Evolutionary conservation across 1,284 basidiomycete species (phyloP), one percentile per base, ranked within the genome.

Genomic region (Ceratobasidium papillatum): DNA sequence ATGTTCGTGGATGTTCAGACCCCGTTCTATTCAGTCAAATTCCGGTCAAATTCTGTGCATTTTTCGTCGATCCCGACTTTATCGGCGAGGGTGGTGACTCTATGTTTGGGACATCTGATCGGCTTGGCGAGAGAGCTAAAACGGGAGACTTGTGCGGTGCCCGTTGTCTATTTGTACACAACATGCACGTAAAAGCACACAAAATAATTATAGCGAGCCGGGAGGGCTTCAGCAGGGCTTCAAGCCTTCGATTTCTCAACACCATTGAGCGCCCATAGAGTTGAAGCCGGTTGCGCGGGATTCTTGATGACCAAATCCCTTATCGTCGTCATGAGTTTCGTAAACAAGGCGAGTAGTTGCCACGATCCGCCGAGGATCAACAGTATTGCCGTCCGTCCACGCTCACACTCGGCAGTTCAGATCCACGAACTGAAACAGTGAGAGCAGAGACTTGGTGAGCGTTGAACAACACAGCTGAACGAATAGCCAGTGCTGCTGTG

Each of bases 41-140:
- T 34, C 7, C 22, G 11, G 27, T 27, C n/a, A 36, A 34, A 58
- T 17, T 30, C 12, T 34, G 32, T 17, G 11, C 41, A 30, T 45
- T 56, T 30, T 32, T 34, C 52, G 27, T 32, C 30, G 19, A 62
- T 45, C 25, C 9, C 25, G 61, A 25, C n/a, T 12, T 41, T 62
- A 43, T 62, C 36, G 41, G 36, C 7, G 27, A 43, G 19, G 36
- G 11, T n/a, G 43, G 38, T 1, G 25, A 45, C 5, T 34, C 38
- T 43, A 61, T 25, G 22, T 22, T 62, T 62, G 25, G 22, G 36
- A 19, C 11, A 30, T 7, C 27, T 45, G 43, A 27, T 27, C 41
- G 38, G 38, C 61, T 62, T 62, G 61, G 61, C 61, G 58, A 25
- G 34, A 32, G 38, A 30, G 38, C 61, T 62, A 62, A 62, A 43